Evolutionary conservation across 2,329 filamentous ascomycete genomes (phyloP), one percentile per base, ranked within the genome.

Genomic region (Botrytis deweyae): DNA sequence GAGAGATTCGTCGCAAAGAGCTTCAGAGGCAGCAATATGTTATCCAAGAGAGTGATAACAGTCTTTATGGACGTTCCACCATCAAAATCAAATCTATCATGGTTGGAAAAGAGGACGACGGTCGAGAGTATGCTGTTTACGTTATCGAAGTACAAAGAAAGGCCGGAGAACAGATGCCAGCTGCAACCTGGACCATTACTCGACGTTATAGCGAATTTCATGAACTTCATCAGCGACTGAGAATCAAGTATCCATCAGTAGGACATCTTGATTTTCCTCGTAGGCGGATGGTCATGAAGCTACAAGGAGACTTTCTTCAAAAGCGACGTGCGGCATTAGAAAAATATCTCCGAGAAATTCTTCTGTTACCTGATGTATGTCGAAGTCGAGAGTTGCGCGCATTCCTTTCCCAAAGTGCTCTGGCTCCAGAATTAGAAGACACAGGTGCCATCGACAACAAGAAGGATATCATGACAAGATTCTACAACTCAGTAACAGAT

Each of bases 31-130:
- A 97, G 82, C 97, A 99, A 81, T 99, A 99, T 79, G 93, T 97
- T 64, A 90, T 98, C 12, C 96, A 99, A 83, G 96, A 99, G 83
- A 98, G 94, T 80, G 97, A 99, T 81, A 99, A 97, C 82, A 97
- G 94, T 82, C 86, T 99, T 38, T 98, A 97, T 80, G 96, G 96
- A 3, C 92, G 95, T 29, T 95, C 96, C 3, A 93, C 90, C 0
- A 90, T 98, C 78, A 92, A 89, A 78, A 98, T 99, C 81, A 96
- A 96, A 80, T 93, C 93, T 0, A 95, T 97, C 72, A 94, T 97
- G 84, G 93, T 98, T 22, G 95, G 94, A 9, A 92, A 91, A 75
- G 96, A 98, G 77, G 92, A 95, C 42, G 95, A 98, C 79, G 95
- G 95, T 10, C 92, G 94, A 78, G 96, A 99, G 80, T 99, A 92